Evolutionary conservation across 2,329 filamentous ascomycete species (phyloP), one percentile per base, ranked within the genome.

Genomic region (Cephalotrichum gorgonifer): DNA sequence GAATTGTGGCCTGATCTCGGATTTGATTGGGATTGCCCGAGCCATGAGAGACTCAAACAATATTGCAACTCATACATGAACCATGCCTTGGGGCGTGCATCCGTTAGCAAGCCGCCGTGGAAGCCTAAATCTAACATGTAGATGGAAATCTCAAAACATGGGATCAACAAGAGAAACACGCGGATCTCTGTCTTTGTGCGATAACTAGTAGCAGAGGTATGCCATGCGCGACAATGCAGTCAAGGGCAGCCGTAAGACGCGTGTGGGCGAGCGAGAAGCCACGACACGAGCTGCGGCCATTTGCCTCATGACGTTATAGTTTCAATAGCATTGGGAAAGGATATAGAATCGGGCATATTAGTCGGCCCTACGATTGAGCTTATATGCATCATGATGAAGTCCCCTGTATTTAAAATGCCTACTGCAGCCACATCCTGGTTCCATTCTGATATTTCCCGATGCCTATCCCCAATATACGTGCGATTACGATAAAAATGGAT

Each of bases 41-140:
- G 28, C 56, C 55, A 50, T 57, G 58, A 75, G 1, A 56, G 48
- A 17, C 56, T 76, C 6, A 75, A 69, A 52, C 44, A 64, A 44
- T 70, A 65, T 49, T 78, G 74, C 51, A 46, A 59, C 2, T 49
- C 47, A 1, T 72, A 76, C 50, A 51, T 76, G 2, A 55, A 43
- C 15, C 49, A 51, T 55, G 9, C 48, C 42, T 22, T 35, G 15
- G 33, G 6, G 15, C 33, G 20, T 7, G 33, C n/a, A 17, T 6
- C 14, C 28, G 14, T 31, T 14, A 31, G 14, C 28, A 14, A 14
- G 28, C 28, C 28, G 7, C 8, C 28, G 28, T 8, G 28, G 8
- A 14, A 14, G 14, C 8, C 7, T 14, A 14, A 31, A 7, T 14
- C 7, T 8, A 31, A 31, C 14, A 14, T 14, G 8, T 8, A 8